Base-by-base conservation (phyloP, 1,284 basidiomycete species). In the Puccinia coronata region DNA sequence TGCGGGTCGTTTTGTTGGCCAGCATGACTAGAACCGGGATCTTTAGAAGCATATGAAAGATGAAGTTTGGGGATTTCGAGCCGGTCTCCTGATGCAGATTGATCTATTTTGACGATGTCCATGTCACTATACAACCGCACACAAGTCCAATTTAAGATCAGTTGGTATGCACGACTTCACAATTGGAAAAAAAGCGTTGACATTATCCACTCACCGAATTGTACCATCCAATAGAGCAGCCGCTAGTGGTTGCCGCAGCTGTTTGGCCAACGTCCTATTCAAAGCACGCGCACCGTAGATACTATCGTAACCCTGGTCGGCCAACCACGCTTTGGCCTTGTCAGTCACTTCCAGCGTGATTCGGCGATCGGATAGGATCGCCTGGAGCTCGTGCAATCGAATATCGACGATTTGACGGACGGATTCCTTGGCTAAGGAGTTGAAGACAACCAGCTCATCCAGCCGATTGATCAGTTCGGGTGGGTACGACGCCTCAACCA, bases 361-460 rank as follows among this genome's bases (percentile, higher is more conserved):
- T 20, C 91, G 87, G 51, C 92, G 88, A 73, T 89, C 87, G 82
- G 88, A 88, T 53, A 96, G 87, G 51, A 93, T 88, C 0, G 88
- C 87, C n/a, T 91, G 89, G 0, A 96, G 90, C 82, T 96, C 94
- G 8, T 87, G 86, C 9, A 96, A 88, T 16, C 94, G 91, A 2
- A 96, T 88, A 23, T 88, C 88, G 43, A 96, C 93, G 49, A 98
- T 92, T 75, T 92, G 87, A 20, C 92, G 87, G 82, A 97, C 93
- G 9, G 91, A 91, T 31, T 87, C 86, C 18, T 89, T 89, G 1
- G 92, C 91, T 16, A 96, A 90, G 84, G 93, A 94, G 88, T 96
- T 95, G 88, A 97, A 96, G 20, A 96, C 92, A 79, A 84, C 82
- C 39, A 82, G 82, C 55, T 83, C 83, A 82, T 84, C 84, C 25